Conservation (phyloP, 1,284 basidiomycete genomes). For the Testicularia cyperi region DNA sequence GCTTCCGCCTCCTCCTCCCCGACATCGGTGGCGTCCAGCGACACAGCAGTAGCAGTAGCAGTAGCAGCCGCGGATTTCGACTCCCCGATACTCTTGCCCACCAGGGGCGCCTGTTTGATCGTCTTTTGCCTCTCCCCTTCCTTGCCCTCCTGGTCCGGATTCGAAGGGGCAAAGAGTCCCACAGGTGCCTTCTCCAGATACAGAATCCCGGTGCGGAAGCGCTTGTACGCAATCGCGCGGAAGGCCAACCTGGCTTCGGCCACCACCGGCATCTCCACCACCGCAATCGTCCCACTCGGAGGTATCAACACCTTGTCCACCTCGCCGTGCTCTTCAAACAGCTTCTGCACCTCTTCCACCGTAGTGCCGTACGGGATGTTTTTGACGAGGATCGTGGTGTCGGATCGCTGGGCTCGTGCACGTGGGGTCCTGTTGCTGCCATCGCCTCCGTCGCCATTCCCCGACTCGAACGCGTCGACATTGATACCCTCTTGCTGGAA, state of each 20-base stretch:
- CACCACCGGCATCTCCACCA: slow-evolving; percentile 79
- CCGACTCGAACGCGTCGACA: slow-evolving; percentile 61
- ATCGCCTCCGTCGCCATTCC: not conserved
- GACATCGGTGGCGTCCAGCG: slow-evolving; percentile 1
- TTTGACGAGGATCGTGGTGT: slow-evolving; percentile 87
- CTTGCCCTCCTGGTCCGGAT: not conserved
- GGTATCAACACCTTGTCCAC: slow-evolving; percentile 80
- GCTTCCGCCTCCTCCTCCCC: slow-evolving; percentile 56
- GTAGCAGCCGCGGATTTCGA: not conserved
- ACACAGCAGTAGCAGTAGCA: slow-evolving; percentile 2
- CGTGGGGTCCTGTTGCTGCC: too few relatives aligned
- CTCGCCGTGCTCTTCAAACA: slow-evolving; percentile 78
- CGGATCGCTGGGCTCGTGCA: slow-evolving; percentile 48
- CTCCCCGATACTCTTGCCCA: slow-evolving; percentile 30
- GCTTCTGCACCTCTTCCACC: slow-evolving; percentile 70
- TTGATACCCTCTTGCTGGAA: slow-evolving; percentile 66
- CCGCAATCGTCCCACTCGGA: slow-evolving; percentile 88
- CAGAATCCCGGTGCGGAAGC: slow-evolving; percentile 82
- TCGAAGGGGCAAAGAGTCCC: slow-evolving; percentile 64
- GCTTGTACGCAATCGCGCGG: slow-evolving; percentile 78
- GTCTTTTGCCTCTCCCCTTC: slow-evolving; percentile 20
- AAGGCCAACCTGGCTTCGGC: slow-evolving; percentile 65
- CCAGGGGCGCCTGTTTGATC: slow-evolving; percentile 36
- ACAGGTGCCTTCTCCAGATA: slow-evolving; percentile 89
- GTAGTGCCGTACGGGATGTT: slow-evolving; percentile 94